phyloP scores from a whole-genome alignment of 1,284 basidiomycete genomes.

The Tranzscheliella williamsii region DNA sequence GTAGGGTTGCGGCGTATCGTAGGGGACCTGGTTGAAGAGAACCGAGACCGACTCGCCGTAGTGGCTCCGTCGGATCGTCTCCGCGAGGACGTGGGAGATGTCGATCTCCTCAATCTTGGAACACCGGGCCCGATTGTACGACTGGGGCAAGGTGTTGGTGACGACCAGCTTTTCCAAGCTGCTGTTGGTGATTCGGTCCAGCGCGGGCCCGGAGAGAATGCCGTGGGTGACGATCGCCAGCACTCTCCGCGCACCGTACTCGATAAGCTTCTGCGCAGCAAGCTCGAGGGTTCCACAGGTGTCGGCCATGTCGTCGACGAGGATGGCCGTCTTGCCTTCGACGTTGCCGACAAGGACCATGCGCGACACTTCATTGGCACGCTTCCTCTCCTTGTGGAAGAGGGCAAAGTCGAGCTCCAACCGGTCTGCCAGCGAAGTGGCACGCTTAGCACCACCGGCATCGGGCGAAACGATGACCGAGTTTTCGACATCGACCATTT shows the following conservation, averaged over 20 bases:
- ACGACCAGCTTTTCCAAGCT: constrained; percentile 89
- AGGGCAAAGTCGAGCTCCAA: constrained; percentile 97
- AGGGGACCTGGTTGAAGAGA: constrained; percentile 58
- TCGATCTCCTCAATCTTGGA: constrained; percentile 87
- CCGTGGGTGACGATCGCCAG: constrained; percentile 97
- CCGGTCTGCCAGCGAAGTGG: constrained; percentile 94
- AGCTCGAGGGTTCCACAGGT: constrained; percentile 96
- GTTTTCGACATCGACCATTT: constrained; percentile 82
- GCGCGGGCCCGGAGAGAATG: constrained; percentile 86
- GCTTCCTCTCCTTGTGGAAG: constrained; percentile 99
- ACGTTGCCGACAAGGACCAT: constrained; percentile 98
- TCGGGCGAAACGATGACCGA: constrained; percentile 98
- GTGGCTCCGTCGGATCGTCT: constrained; percentile 85
- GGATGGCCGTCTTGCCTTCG: constrained; percentile 87
- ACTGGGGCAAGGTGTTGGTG: constrained; percentile 95
- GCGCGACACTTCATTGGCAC: constrained; percentile 97
- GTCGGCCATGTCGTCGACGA: constrained; percentile 99
- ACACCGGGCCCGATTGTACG: constrained; percentile 75
- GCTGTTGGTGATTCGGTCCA: constrained; percentile 63
- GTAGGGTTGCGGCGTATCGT: constrained; percentile 59
- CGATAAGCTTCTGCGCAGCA: constrained; percentile 83
- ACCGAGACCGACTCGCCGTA: constrained; percentile 60
- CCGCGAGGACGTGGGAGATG: constrained; percentile 90
- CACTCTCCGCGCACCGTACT: constrained; percentile 84
- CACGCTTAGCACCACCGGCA: constrained; percentile 96